phyloP scores from a whole-genome alignment of 1,284 basidiomycete genomes.

The Sporisorium reilianum region DNA sequence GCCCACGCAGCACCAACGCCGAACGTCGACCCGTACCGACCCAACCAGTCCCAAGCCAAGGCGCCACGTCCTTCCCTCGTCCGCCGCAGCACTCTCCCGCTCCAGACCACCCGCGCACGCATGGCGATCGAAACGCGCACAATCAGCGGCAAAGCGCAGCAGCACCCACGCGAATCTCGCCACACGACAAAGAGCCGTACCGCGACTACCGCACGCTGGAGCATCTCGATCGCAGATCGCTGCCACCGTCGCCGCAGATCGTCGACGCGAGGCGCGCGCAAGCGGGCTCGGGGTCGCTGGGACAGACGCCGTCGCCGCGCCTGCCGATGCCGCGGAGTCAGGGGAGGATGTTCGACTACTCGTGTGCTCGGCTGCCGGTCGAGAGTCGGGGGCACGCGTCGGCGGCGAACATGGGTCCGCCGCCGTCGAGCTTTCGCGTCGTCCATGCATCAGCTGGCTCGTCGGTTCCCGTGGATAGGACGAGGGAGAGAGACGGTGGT shows the following conservation, averaged over 20 bases:
- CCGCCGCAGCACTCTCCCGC: neutral
- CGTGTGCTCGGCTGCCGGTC: slow-evolving; percentile 11
- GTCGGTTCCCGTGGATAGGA: neutral
- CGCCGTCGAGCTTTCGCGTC: neutral
- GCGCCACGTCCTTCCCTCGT: neutral
- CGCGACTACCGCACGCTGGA: neutral
- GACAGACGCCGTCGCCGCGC: slow-evolving; percentile 2
- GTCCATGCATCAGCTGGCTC: neutral
- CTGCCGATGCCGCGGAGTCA: neutral
- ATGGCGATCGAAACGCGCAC: neutral
- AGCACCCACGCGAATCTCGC: neutral
- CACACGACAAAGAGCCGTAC: neutral
- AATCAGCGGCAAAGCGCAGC: neutral
- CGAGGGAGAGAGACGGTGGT: neutral
- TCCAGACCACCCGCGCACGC: neutral
- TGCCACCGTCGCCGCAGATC: neutral
- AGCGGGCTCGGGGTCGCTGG: neutral
- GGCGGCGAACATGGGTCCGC: slow-evolving; percentile 4
- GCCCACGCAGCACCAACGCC: neutral
- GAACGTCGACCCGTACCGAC: slow-evolving; percentile 7
- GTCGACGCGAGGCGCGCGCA: neutral
- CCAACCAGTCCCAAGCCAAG: slow-evolving; percentile 18
- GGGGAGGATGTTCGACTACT: slow-evolving; percentile 24
- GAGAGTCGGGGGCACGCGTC: neutral
- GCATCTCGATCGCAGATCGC: neutral